Percentiles rank a stretch among this genome's conserved stretches.
phyloP scores from a whole-genome alignment of 2,329 filamentous ascomycete species.

The Furcasterigmium sp. region DNA sequence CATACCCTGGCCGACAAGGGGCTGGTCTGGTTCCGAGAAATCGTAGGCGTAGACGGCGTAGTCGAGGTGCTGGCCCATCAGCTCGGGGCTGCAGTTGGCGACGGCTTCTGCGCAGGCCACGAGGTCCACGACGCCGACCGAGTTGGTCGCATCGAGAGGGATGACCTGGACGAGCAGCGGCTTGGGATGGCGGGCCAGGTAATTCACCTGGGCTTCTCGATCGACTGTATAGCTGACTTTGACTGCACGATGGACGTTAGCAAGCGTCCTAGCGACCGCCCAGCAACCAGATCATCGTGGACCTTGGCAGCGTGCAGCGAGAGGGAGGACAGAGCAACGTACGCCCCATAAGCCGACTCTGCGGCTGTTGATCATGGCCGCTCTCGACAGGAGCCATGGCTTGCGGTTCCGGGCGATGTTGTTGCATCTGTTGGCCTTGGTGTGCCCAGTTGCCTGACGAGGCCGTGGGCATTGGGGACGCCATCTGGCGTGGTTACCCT shows the following conservation, averaged over 20 bases:
- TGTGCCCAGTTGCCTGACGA: conserved; percentile 25
- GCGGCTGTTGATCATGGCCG: conserved; percentile 44
- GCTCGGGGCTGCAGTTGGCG: conserved; percentile 73
- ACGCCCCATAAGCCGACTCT: conserved; percentile 63
- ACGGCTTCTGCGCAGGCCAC: conserved; percentile 84
- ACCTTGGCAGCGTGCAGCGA: not conserved
- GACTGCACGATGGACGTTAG: conserved; percentile 46
- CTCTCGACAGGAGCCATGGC: conserved; percentile 20
- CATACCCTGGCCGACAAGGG: conserved; percentile 92
- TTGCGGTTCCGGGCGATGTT: not conserved
- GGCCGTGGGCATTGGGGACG: conserved; percentile 29
- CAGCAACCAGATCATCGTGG: not conserved
- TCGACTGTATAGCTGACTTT: conserved; percentile 98
- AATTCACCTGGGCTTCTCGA: conserved; percentile 80
- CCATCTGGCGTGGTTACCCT: conserved; percentile 20
- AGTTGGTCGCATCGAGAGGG: conserved; percentile 69
- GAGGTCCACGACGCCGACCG: conserved; percentile 85
- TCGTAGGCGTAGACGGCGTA: conserved; percentile 98
- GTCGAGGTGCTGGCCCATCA: conserved; percentile 68
- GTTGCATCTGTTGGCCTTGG: conserved; percentile 15
- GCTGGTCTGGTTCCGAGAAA: conserved; percentile 90
- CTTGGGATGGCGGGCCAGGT: conserved; percentile 79
- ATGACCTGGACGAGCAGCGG: conserved; percentile 76
- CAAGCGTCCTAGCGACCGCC: not conserved
- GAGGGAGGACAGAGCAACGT: conserved; percentile 27